Base-by-base conservation (phyloP, 148 eudicot species). In the Heliosperma pusillum region DNA sequence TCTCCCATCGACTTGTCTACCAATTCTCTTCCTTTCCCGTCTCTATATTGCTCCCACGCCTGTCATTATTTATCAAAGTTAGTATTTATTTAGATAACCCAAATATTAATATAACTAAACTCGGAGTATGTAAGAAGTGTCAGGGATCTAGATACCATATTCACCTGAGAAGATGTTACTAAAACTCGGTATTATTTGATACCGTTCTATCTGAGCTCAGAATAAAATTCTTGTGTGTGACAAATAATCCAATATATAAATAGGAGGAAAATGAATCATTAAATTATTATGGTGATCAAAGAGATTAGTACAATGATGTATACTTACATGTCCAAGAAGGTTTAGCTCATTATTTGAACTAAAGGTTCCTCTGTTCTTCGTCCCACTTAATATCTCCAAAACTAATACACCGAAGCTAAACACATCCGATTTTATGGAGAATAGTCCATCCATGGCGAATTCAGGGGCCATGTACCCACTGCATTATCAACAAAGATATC, bases 21-120 rank as follows among this genome's bases (percentile, higher is more conserved):
- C 25, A 93, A 63, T 22, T 89, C 91, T 21, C 78, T 40, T 0
- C 84, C 92, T 26, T 82, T 89, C 7, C 89, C 94, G 72, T 93
- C 89, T 70, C 65, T 89, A 88, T 91, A 93, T 69, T 84, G 75
- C 80, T 76, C 87, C 98, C 98, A 93, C 57, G 91, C 86, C 98
- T 93, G 76, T n/a, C 22, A 59, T 20, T 24, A 59, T 59, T n/a
- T n/a, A n/a, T n/a, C n/a, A n/a, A n/a, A n/a, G n/a, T n/a, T n/a
- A n/a, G n/a, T n/a, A n/a, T n/a, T n/a, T n/a, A n/a, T n/a, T n/a
- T n/a, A n/a, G 13, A 58, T 20, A 58, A 29, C 2, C 62, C 20
- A 58, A 16, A 58, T 2, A 17, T 20, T 5, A 10, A 21, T 58
- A 2, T 17, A n/a, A 58, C 62, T 20, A 58, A 58, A 12, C n/a